Conservation (phyloP, 176 grass and related monocot genomes). For the Dactylis glomerata region DNA sequence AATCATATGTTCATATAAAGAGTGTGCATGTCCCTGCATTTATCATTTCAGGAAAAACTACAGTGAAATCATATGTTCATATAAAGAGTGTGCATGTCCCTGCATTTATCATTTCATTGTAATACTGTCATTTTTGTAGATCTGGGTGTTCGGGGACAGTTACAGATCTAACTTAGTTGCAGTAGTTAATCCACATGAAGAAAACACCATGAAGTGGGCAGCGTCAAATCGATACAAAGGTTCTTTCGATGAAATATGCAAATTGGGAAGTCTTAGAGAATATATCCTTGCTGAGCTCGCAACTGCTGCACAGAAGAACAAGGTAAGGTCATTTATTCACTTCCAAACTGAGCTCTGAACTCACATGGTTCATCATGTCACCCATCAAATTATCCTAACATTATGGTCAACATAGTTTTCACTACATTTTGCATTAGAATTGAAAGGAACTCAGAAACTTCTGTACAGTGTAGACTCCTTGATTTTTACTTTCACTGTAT, state of each 20-base stretch:
- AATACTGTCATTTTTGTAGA: slow-evolving; percentile 41
- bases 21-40: background rate
- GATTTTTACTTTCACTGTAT: background rate
- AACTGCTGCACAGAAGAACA: slow-evolving; percentile 70
- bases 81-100: background rate
- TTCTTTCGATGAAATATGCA: slow-evolving; percentile 57
- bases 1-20: background rate
- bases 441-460: background rate
- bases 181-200: slow-evolving; percentile 75
- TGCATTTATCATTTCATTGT: background rate
- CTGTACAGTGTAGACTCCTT: background rate
- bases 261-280: slow-evolving; percentile 50
- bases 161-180: slow-evolving; percentile 76
- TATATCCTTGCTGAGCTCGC: slow-evolving; percentile 67
- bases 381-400: background rate
- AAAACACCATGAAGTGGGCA: slow-evolving; percentile 81
- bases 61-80: background rate
- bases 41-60: slow-evolving; percentile 41
- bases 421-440: background rate
- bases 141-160: slow-evolving; percentile 95
- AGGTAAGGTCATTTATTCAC: slow-evolving; percentile 47
- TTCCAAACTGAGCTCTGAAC: background rate
- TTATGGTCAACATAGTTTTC: background rate
- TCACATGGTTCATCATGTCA: slow-evolving; percentile 1
- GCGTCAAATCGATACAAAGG: slow-evolving; percentile 52